Evolutionary conservation across 306 rosid genomes (phyloP).

Genomic region (Lagenaria siceraria): DNA sequence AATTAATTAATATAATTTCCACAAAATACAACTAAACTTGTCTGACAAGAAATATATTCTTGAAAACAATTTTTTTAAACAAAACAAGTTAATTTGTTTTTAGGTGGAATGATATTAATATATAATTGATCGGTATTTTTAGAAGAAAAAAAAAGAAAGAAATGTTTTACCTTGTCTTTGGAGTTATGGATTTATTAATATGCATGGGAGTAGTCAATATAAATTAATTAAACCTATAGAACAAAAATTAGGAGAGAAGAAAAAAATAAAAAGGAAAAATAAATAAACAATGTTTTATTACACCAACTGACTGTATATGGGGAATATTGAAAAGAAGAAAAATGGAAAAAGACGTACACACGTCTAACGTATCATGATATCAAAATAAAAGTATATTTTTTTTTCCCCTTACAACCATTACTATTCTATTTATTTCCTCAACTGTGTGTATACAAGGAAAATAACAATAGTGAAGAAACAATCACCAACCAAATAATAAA

Average conservation of each 20-base stretch:
- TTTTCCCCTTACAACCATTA: background rate
- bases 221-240: background rate
- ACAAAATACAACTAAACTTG: background rate
- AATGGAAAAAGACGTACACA: background rate
- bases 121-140: background rate
- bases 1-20: background rate
- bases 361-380: background rate
- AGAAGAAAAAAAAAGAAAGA: no score
- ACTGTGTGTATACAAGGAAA: background rate
- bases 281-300: background rate
- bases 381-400: background rate
- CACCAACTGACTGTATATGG: background rate
- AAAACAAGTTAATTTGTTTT: no score
- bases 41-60: background rate
- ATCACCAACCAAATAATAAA: background rate
- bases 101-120: no score
- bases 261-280: background rate
- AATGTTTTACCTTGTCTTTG: background rate
- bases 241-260: background rate
- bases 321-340: background rate
- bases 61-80: background rate
- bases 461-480: background rate
- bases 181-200: background rate
- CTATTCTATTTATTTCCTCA: conserved; percentile 4
- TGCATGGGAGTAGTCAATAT: background rate